phyloP scores from a whole-genome alignment of 805 yeast species.

The Hanseniaspora mollemarum region DNA sequence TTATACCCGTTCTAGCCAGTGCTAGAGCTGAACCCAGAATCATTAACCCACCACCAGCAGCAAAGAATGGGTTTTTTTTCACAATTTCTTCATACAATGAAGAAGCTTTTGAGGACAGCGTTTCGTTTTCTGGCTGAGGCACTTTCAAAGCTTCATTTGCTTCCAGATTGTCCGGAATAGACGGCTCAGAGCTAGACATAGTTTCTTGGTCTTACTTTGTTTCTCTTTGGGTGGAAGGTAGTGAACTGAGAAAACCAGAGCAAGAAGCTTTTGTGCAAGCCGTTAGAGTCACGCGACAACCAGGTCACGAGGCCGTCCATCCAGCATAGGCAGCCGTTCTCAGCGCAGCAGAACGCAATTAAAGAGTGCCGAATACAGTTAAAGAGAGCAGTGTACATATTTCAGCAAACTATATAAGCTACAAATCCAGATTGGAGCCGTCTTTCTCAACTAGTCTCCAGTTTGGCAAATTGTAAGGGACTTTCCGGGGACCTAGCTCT shows the following conservation, averaged over 20 bases:
- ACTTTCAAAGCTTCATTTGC: neutral
- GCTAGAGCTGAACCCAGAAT: constrained; percentile 83
- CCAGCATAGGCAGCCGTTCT: too few relatives aligned
- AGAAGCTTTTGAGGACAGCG: constrained; percentile 27
- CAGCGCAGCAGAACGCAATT: too few relatives aligned
- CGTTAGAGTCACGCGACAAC: too few relatives aligned
- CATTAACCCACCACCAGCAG: constrained; percentile 98
- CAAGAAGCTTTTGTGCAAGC: too few relatives aligned
- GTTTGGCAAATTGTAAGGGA: constrained; percentile 31
- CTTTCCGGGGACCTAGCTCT: constrained; percentile 35
- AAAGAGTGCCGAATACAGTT: too few relatives aligned
- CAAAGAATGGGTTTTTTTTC: constrained; percentile 80
- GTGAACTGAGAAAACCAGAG: too few relatives aligned
- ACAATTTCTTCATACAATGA: constrained; percentile 43
- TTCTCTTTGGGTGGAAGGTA: too few relatives aligned
- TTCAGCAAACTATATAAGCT: neutral
- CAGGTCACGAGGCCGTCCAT: too few relatives aligned
- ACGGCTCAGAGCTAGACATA: neutral
- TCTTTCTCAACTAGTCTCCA: constrained; percentile 32
- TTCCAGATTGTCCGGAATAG: neutral
- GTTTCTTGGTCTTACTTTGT: too few relatives aligned
- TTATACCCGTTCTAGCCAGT: constrained; percentile 55
- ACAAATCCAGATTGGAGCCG: constrained; percentile 21
- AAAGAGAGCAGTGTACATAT: too few relatives aligned
- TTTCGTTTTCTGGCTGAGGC: constrained; percentile 16